Evolutionary conservation across 2,329 filamentous ascomycete genomes (phyloP).

Genomic region (Sarocladiaceae sp.): DNA sequence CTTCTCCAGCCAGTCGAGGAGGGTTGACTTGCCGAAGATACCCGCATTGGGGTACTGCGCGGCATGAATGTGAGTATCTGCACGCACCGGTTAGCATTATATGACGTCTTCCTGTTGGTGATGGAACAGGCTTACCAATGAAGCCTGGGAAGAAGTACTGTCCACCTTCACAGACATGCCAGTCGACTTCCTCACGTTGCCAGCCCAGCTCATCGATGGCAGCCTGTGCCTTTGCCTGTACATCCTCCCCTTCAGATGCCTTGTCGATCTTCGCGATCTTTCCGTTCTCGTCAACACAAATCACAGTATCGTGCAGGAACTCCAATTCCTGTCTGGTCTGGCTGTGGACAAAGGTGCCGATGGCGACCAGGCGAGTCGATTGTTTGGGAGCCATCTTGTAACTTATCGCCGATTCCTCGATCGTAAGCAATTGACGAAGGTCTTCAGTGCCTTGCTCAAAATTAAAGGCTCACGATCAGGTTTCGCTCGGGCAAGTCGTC

Average conservation of each 20-base stretch:
- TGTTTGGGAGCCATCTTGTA: constrained; percentile 12
- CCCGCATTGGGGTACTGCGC: constrained; percentile 92
- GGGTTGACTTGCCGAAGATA: constrained; percentile 88
- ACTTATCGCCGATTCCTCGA: no score
- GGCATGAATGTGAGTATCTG: constrained; percentile 94
- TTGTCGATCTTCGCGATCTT: constrained; percentile 45
- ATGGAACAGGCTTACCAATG: constrained; percentile 65
- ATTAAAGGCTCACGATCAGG: no score
- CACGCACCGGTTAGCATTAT: constrained; percentile 14
- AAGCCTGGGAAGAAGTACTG: constrained; percentile 85
- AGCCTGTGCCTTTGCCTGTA: not conserved
- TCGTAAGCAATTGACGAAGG: no score
- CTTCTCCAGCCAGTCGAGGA: constrained; percentile 87
- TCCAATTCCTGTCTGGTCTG: constrained; percentile 43
- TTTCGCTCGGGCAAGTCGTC: not conserved
- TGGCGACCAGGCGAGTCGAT: constrained; percentile 40
- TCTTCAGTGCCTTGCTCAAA: no score
- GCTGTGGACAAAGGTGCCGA: constrained; percentile 54
- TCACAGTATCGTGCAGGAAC: constrained; percentile 44
- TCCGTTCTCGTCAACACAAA: constrained; percentile 46
- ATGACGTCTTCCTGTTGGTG: no score
- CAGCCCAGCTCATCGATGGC: constrained; percentile 37
- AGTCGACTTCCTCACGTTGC: constrained; percentile 31
- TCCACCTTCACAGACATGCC: constrained; percentile 35
- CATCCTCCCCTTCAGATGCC: constrained; percentile 18